Base-by-base conservation (phyloP, 768 basidiomycete species). In the Lentinula guzmanii region DNA sequence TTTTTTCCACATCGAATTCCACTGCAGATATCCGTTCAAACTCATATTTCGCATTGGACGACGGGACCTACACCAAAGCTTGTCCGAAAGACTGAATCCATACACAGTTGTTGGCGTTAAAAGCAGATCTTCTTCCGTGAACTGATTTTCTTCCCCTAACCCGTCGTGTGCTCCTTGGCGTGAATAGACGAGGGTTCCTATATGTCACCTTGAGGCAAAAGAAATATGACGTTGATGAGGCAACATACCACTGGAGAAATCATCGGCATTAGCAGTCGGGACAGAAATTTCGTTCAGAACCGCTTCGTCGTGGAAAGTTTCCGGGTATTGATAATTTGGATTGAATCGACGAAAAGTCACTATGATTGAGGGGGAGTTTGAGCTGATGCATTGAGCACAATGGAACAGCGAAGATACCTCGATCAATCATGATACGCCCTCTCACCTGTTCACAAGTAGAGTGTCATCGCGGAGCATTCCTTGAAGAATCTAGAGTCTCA, bases 351-450 rank as follows among this genome's bases (percentile, higher is more conserved):
- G 76, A 75, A 86, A 86, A 3, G 79, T 81, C 4, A 74, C 77
- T 76, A 59, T 21, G 45, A 53, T 21, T 48, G 46, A 16, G 15
- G n/a, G 15, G n/a, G 37, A 39, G 2, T 13, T 43, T n/a, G 42
- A 43, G 42, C 42, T 13, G 16, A n/a, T 15, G 37, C 37, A 28
- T 39, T 43, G 10, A n/a, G n/a, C n/a, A 43, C 46, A 24, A 41
- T 31, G 56, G 37, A 50, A 50, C 33, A 51, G 7, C 31, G 28
- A 21, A 68, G 70, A 28, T 64, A 82, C 81, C 76, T 68, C 83
- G 70, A 66, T 87, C 86, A 46, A 87, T 72, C 83, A 87, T 86
- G 59, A 86, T 79, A 16, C 86, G 75, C 46, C 84, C 78, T 45
- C 75, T 78, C 43, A 86, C 76, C 84, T 85, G 61, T 10, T 8